Conservation (phyloP, 306 rosid species). For the Cucumis hystrix region DNA sequence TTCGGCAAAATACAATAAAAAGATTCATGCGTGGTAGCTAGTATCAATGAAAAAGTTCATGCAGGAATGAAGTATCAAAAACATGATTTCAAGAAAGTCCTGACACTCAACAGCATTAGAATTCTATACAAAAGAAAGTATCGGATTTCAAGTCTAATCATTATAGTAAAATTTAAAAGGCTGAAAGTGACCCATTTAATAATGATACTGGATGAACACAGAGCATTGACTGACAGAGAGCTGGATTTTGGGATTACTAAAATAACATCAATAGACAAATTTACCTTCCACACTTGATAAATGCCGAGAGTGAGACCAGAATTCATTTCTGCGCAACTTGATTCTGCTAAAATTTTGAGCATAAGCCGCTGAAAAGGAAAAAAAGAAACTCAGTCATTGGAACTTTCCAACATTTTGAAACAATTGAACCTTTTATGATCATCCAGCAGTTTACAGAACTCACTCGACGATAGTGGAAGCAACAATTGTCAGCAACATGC, state of each 20-base stretch:
- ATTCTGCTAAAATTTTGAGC: slow-evolving; percentile 31
- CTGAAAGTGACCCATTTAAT: neutral
- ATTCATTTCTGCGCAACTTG: slow-evolving; percentile 11
- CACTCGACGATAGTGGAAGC: slow-evolving; percentile 82
- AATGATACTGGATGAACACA: neutral
- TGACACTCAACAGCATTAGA: neutral
- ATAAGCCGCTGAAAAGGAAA: slow-evolving; percentile 40
- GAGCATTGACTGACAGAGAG: neutral
- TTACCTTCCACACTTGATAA: slow-evolving; percentile 48
- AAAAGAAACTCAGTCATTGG: neutral
- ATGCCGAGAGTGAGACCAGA: slow-evolving; percentile 16
- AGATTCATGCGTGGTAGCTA: neutral
- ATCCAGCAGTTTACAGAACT: slow-evolving; percentile 15
- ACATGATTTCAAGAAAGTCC: neutral
- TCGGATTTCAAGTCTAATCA: neutral
- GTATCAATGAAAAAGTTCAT: neutral
- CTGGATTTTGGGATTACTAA: neutral
- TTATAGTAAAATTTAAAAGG: neutral
- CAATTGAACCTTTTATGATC: neutral
- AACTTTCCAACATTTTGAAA: neutral
- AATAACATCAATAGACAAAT: neutral
- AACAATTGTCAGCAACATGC: slow-evolving; percentile 71
- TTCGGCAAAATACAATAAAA: neutral
- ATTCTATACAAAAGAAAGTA: neutral
- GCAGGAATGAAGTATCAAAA: neutral